These are phyloP conservation scores for Rhizophlyctis rosea DNA, from an alignment of 192 early-diverging fungal genomes.

Conservation along the genomic window DNA sequence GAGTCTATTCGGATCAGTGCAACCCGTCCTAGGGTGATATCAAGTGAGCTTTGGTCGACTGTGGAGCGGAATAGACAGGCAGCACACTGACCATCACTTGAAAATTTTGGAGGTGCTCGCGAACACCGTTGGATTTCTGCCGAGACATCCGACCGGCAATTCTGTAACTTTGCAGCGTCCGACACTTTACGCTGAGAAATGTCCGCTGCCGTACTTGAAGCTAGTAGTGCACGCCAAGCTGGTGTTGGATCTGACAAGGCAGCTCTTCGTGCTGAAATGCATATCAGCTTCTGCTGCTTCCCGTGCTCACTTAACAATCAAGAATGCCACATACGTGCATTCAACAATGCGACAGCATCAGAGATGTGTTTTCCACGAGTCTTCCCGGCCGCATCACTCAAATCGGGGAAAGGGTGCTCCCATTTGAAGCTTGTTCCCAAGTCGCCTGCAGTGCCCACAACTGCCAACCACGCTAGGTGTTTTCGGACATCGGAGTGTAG, in stretches of 20 bases:
- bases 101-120: slow-evolving; percentile 8
- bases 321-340: slow-evolving; percentile 11
- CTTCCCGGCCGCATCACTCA: not conserved
- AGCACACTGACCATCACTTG: slow-evolving; percentile 2
- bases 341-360: slow-evolving; percentile 4
- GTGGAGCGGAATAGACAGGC: not conserved
- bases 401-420: slow-evolving; percentile 11
- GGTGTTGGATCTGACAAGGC: slow-evolving; percentile 1
- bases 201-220: not conserved
- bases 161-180: not conserved
- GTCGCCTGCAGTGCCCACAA: slow-evolving; percentile 13
- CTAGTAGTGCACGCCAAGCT: not conserved
- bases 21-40: slow-evolving; percentile 5
- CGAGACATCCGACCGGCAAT: not conserved
- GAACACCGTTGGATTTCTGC: slow-evolving; percentile 9
- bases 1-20: slow-evolving; percentile 1
- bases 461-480: slow-evolving; percentile 8
- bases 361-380: not conserved
- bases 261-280: slow-evolving; percentile 5
- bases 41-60: not conserved
- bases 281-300: no score
- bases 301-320: no score
- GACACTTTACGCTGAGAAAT: not conserved
- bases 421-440: slow-evolving; percentile 4
- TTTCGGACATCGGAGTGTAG: not conserved